These are phyloP conservation scores for Tulasnella sp. DNA, from an alignment of 768 basidiomycete species.

Conservation along the genomic window DNA sequence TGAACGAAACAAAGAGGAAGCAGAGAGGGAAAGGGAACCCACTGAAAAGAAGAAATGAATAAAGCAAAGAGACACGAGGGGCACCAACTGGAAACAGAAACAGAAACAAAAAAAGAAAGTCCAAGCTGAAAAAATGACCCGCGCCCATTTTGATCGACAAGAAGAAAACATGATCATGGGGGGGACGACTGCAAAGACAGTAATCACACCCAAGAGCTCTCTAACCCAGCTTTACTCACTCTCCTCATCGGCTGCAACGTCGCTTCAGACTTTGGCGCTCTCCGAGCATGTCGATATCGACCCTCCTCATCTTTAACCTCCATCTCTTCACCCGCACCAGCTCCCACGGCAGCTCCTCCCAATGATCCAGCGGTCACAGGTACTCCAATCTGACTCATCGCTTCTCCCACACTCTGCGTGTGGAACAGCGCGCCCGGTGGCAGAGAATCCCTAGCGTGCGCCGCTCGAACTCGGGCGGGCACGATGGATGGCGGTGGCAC, in stretches of 20 bases:
- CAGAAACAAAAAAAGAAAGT: neutral
- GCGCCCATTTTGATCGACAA: neutral
- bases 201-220: conserved; percentile 46
- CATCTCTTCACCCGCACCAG: conserved; percentile 70
- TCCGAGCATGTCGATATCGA: conserved; percentile 79
- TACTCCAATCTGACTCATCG: conserved; percentile 31
- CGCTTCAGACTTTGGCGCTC: conserved; percentile 81
- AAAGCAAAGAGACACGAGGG: neutral
- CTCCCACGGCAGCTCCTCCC: conserved; percentile 10
- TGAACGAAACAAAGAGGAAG: neutral
- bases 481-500: conserved; percentile 29
- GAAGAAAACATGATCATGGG: neutral
- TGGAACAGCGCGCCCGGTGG: conserved; percentile 18
- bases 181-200: neutral
- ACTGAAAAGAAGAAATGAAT: neutral
- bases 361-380: conserved; percentile 20
- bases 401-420: conserved; percentile 38
- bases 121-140: neutral
- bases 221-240: conserved; percentile 90
- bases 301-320: conserved; percentile 84
- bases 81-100: neutral
- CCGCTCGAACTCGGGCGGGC: conserved; percentile 7
- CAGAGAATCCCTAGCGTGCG: conserved; percentile 24
- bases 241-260: conserved; percentile 86
- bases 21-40: neutral